A percentile compares a stretch with the other conserved stretches of the same genome.
Conservation (phyloP, 495 filamentous ascomycete genomes). For the Daldinia concentrica region DNA sequence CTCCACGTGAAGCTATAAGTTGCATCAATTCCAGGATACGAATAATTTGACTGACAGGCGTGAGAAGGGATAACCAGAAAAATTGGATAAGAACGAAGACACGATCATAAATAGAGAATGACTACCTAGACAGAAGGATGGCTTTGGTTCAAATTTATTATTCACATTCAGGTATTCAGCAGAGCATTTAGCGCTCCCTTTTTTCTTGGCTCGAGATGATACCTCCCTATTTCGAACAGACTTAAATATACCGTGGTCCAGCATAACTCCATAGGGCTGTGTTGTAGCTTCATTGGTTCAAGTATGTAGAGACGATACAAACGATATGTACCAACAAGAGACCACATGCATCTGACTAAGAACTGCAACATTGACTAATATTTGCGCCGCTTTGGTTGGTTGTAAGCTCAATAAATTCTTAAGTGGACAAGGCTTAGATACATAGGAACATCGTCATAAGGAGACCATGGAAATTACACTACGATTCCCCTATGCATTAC, state of each 20-base stretch:
- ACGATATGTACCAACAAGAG: too few species aligned
- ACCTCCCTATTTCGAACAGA: slow-evolving; percentile 23
- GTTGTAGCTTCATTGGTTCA: slow-evolving; percentile 8
- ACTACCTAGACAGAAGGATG: background rate
- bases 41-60: background rate
- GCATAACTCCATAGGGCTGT: slow-evolving; percentile 12
- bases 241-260: background rate
- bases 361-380: too few species aligned
- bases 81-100: background rate
- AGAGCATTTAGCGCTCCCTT: slow-evolving; percentile 1
- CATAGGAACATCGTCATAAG: too few species aligned
- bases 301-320: too few species aligned
- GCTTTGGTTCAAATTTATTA: slow-evolving; percentile 18
- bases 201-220: slow-evolving; percentile 3
- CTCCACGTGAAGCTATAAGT: background rate
- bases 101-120: background rate
- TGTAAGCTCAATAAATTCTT: too few species aligned
- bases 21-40: background rate
- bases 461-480: background rate
- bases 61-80: background rate
- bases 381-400: too few species aligned
- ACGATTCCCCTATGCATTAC: slow-evolving; percentile 21
- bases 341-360: too few species aligned
- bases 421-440: too few species aligned
- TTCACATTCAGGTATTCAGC: background rate